A percentile compares a stretch with the other conserved stretches of the same genome.
phyloP scores from a whole-genome alignment of 2,329 filamentous ascomycete genomes.

The Dissoconium aciculare region DNA sequence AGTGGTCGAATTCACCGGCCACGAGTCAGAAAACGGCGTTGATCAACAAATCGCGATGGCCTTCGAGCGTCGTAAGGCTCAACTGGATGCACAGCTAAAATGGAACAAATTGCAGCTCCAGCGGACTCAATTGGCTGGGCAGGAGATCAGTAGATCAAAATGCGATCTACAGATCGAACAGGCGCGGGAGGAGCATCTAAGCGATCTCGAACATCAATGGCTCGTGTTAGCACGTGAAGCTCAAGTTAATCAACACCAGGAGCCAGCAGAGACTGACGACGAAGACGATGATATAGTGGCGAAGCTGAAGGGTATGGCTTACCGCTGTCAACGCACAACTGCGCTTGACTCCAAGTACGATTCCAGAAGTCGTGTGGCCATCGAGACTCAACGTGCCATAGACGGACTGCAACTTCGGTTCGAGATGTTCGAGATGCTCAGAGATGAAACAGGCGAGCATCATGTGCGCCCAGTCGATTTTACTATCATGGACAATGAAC shows the following conservation, averaged over 20 bases:
- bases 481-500: conserved; percentile 27
- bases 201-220: conserved; percentile 19
- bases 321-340: conserved; percentile 14
- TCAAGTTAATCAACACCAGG: conserved; percentile 6
- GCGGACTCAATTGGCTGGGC: conserved; percentile 24
- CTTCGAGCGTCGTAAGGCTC: conserved; percentile 27
- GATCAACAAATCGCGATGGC: conserved; percentile 31
- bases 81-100: conserved; percentile 25
- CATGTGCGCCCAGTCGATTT: conserved; percentile 23
- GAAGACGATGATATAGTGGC: conserved; percentile 24
- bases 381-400: conserved; percentile 15
- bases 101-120: conserved; percentile 26
- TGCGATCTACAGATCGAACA: conserved; percentile 22
- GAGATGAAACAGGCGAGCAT: no score
- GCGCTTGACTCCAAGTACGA: conserved; percentile 17
- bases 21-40: conserved; percentile 31
- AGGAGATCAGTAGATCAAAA: conserved; percentile 22
- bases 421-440: conserved; percentile 16
- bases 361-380: conserved; percentile 16
- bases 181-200: conserved; percentile 16
- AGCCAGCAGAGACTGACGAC: conserved; percentile 18
- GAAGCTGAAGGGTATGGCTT: conserved; percentile 24
- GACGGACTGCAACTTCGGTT: conserved; percentile 14
- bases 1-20: conserved; percentile 37
- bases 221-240: conserved; percentile 16